Conservation (phyloP, 169 alveolate genomes). For the Cryptosporidium canis region DNA sequence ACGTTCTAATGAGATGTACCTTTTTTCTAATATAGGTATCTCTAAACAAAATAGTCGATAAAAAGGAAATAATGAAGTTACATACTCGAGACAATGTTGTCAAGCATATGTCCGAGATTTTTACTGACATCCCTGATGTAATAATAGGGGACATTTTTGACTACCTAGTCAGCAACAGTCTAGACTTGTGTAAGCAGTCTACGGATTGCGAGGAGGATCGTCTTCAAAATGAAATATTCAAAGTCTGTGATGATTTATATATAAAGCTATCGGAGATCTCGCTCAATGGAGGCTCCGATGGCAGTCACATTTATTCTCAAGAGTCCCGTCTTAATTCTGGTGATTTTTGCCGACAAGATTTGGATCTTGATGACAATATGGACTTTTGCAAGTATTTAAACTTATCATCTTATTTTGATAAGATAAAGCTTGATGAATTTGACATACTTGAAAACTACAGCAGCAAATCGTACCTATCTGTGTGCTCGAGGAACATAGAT, state of each 20-base stretch:
- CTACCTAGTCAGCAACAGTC: background rate
- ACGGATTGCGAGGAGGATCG: background rate
- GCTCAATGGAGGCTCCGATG: background rate
- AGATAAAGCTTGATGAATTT: background rate
- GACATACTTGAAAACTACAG: background rate
- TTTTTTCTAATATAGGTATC: background rate
- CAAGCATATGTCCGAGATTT: conserved; percentile 56
- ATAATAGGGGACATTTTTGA: conserved; percentile 61
- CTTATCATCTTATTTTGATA: background rate
- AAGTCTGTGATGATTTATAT: background rate
- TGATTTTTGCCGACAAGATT: background rate
- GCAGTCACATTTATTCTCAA: background rate
- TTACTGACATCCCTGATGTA: conserved; percentile 29
- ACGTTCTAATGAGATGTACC: too few relatives aligned
- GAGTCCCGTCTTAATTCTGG: background rate
- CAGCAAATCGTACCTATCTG: background rate
- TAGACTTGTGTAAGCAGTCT: conserved; percentile 1
- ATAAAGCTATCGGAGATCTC: conserved; percentile 31
- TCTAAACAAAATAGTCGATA: background rate
- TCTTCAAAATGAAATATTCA: background rate
- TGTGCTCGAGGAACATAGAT: background rate
- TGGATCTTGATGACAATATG: background rate
- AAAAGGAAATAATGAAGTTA: background rate
- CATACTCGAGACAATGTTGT: conserved; percentile 24
- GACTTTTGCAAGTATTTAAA: background rate